A percentile compares a stretch with the other conserved stretches of the same genome.
Evolutionary conservation across 129 eudicot genomes (phyloP).

Genomic region (Chrysanthemum seticuspe): DNA sequence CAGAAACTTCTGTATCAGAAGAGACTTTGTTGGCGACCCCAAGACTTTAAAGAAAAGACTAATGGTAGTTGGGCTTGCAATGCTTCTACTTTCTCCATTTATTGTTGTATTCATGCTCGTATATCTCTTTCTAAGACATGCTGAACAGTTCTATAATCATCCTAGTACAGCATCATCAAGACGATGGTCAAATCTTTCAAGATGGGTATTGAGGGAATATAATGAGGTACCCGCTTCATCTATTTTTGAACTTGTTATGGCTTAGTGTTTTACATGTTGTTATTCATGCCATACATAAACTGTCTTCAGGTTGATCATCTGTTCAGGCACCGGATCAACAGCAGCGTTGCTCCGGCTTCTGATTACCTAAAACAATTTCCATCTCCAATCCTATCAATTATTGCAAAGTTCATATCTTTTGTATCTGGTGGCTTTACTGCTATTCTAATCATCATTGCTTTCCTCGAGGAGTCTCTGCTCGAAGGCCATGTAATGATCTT

Average conservation of each 20-base stretch:
- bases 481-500: constrained; percentile 90
- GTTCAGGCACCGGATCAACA: constrained; percentile 84
- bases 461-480: constrained; percentile 89
- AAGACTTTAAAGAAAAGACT: constrained; percentile 70
- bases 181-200: constrained; percentile 98
- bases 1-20: constrained; percentile 79
- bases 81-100: constrained; percentile 94
- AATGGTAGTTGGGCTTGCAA: constrained; percentile 71
- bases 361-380: constrained; percentile 90
- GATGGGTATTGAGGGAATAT: constrained; percentile 92
- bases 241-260: neutral
- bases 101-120: constrained; percentile 90
- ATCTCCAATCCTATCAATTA: constrained; percentile 72
- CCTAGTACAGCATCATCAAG: constrained; percentile 95
- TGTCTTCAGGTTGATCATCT: constrained; percentile 83
- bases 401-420: constrained; percentile 91
- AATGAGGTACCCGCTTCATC: constrained; percentile 60
- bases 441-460: constrained; percentile 84
- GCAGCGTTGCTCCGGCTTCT: constrained; percentile 81
- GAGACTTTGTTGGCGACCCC: constrained; percentile 74
- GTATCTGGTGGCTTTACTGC: constrained; percentile 99
- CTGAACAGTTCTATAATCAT: constrained; percentile 91
- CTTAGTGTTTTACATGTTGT: neutral
- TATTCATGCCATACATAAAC: neutral
- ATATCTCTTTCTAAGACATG: constrained; percentile 91